A percentile compares a stretch with the other conserved stretches of the same genome.
phyloP scores from a whole-genome alignment of 148 eudicot genomes.

The Dysphania ambrosioides region DNA sequence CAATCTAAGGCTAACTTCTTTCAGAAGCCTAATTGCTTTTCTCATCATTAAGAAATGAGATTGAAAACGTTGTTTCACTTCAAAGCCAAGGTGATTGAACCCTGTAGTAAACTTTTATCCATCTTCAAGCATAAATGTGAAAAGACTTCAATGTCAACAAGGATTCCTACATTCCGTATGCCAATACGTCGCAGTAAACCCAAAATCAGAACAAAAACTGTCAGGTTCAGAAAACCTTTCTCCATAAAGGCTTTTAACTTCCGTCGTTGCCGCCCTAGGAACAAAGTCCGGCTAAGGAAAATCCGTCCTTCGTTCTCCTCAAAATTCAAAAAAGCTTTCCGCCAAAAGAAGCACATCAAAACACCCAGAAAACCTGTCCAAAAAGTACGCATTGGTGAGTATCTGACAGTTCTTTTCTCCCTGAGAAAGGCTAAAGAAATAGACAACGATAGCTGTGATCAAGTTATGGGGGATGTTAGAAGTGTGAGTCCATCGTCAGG shows the following conservation, averaged over 20 bases:
- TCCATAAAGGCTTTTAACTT: slow-evolving; percentile 30
- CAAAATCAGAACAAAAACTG: slow-evolving; percentile 27
- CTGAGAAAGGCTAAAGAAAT: slow-evolving; percentile 39
- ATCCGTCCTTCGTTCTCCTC: slow-evolving; percentile 29
- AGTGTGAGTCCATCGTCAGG: slow-evolving; percentile 34
- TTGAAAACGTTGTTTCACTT: slow-evolving; percentile 41
- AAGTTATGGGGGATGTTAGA: slow-evolving; percentile 24
- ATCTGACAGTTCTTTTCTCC: slow-evolving; percentile 40
- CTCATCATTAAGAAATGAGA: slow-evolving; percentile 22
- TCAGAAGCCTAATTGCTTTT: neutral
- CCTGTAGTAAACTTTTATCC: slow-evolving; percentile 46
- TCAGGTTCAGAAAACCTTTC: slow-evolving; percentile 40
- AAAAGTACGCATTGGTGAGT: slow-evolving; percentile 34
- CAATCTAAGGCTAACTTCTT: neutral
- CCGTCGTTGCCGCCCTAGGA: slow-evolving; percentile 28
- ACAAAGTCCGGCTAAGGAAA: slow-evolving; percentile 35
- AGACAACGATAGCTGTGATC: slow-evolving; percentile 38
- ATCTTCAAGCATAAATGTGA: slow-evolving; percentile 39
- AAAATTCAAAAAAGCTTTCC: slow-evolving; percentile 24
- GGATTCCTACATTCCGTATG: slow-evolving; percentile 20
- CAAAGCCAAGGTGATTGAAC: slow-evolving; percentile 54
- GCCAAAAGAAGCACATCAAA: neutral
- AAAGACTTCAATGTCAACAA: slow-evolving; percentile 27
- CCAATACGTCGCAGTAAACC: slow-evolving; percentile 22
- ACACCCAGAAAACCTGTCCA: slow-evolving; percentile 19